These are phyloP conservation scores for Musa acuminata DNA, from an alignment of 176 grass and related monocot species.

Conservation along the genomic window DNA sequence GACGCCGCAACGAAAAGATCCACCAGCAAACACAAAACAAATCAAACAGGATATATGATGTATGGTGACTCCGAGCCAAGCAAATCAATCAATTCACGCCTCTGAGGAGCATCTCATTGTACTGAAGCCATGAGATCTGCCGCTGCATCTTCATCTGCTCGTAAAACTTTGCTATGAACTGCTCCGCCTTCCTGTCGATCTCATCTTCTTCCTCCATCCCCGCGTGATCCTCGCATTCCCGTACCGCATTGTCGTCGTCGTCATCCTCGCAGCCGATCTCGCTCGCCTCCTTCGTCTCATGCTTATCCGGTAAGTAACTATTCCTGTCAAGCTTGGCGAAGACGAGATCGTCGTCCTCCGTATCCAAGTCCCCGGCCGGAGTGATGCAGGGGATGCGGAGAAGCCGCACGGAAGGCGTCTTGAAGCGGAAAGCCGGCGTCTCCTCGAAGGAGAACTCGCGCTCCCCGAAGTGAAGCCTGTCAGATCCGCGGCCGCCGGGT, in stretches of 20 bases:
- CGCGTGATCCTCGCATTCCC: background rate
- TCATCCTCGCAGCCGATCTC: background rate
- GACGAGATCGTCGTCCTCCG: constrained; percentile 31
- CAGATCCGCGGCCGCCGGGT: background rate
- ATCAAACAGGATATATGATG: too few species aligned
- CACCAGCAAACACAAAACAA: too few species aligned
- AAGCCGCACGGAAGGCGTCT: constrained; percentile 38
- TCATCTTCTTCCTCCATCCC: constrained; percentile 26
- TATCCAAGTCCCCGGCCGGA: constrained; percentile 21
- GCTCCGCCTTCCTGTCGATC: constrained; percentile 50
- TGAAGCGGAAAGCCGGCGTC: constrained; percentile 65
- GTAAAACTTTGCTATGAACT: constrained; percentile 6
- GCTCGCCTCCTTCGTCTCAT: background rate
- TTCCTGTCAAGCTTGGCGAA: constrained; percentile 37
- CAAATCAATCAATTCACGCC: background rate
- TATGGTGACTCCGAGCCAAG: too few species aligned
- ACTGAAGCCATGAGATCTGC: constrained; percentile 5
- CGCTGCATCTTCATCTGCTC: constrained; percentile 8
- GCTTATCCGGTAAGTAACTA: too few species aligned
- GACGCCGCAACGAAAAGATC: too few species aligned
- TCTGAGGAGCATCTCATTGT: background rate
- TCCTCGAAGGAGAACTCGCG: constrained; percentile 82
- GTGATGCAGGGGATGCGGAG: constrained; percentile 59
- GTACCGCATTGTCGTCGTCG: background rate
- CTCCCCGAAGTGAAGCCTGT: constrained; percentile 39